Conservation (phyloP, 129 eudicot genomes). For the Pittosporum tobira region DNA sequence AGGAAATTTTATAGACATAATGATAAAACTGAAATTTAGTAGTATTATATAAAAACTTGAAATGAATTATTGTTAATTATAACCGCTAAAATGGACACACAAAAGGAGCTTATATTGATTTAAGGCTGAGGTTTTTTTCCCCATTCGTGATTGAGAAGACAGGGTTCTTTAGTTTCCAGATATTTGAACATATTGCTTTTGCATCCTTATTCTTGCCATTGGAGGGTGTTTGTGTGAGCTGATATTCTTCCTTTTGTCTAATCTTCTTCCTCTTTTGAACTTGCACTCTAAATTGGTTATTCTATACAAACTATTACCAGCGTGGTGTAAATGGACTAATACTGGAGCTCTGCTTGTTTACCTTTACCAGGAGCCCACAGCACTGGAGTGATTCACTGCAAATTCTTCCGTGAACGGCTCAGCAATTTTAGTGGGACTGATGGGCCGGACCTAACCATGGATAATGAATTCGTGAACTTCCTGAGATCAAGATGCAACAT, state of each 20-base stretch:
- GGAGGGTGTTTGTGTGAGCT: background rate
- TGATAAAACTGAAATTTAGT: background rate
- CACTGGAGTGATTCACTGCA: conserved; percentile 68
- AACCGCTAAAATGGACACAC: background rate
- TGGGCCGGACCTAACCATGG: conserved; percentile 54
- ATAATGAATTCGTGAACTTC: conserved; percentile 37
- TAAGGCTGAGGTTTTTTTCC: background rate
- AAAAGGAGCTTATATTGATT: background rate
- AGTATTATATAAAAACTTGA: background rate
- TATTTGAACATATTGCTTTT: background rate
- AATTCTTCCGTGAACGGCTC: conserved; percentile 47
- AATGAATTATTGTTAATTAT: background rate
- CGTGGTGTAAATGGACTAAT: background rate
- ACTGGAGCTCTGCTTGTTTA: background rate
- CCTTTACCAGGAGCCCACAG: conserved; percentile 63
- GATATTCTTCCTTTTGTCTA: background rate
- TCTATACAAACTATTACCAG: background rate
- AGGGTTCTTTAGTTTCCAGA: background rate
- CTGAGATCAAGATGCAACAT: conserved; percentile 42
- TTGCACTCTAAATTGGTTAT: background rate
- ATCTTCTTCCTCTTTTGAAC: background rate
- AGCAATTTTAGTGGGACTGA: conserved; percentile 47
- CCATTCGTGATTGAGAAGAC: too few relatives aligned
- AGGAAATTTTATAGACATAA: too few relatives aligned
- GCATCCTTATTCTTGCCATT: background rate